These are phyloP conservation scores for Pseudoscleropodium purum DNA, from an alignment of 225 moss, liverwort and hornwort species.

Conservation along the genomic window DNA sequence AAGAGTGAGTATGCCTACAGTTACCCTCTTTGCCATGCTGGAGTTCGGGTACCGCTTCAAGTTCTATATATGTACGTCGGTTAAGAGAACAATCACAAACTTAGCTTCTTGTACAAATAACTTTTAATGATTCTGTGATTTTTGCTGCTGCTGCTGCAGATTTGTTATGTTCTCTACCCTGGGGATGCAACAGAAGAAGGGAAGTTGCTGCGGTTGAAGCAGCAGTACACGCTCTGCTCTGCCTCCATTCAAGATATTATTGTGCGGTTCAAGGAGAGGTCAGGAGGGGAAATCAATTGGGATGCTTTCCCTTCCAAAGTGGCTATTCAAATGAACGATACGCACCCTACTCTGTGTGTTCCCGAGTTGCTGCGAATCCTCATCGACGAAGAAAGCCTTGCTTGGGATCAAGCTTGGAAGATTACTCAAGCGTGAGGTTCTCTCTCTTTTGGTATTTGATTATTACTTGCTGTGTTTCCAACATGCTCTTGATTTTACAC, in stretches of 20 bases:
- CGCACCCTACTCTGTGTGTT: conserved; percentile 88
- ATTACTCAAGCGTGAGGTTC: conserved; percentile 78
- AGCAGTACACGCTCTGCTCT: conserved; percentile 94
- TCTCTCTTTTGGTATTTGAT: neutral
- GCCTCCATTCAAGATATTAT: conserved; percentile 96
- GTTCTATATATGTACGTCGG: neutral
- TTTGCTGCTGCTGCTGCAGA: conserved; percentile 36
- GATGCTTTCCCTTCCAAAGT: conserved; percentile 80
- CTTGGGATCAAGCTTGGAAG: conserved; percentile 91
- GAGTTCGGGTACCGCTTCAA: neutral
- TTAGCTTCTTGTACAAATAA: neutral
- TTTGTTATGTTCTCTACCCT: conserved; percentile 93
- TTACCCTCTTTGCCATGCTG: neutral
- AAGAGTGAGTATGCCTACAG: conserved; percentile 45
- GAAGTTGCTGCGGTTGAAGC: conserved; percentile 75
- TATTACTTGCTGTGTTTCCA: neutral
- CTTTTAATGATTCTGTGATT: neutral
- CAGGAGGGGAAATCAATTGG: conserved; percentile 63
- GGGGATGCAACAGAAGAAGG: conserved; percentile 79
- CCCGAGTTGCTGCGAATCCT: conserved; percentile 91
- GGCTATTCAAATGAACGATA: conserved; percentile 98
- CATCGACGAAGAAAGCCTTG: conserved; percentile 67
- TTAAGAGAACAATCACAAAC: neutral
- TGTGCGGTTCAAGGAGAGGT: conserved; percentile 82
- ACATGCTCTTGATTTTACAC: neutral